These are phyloP conservation scores for Lupinus albus DNA, from an alignment of 306 rosid genomes.

Conservation along the genomic window DNA sequence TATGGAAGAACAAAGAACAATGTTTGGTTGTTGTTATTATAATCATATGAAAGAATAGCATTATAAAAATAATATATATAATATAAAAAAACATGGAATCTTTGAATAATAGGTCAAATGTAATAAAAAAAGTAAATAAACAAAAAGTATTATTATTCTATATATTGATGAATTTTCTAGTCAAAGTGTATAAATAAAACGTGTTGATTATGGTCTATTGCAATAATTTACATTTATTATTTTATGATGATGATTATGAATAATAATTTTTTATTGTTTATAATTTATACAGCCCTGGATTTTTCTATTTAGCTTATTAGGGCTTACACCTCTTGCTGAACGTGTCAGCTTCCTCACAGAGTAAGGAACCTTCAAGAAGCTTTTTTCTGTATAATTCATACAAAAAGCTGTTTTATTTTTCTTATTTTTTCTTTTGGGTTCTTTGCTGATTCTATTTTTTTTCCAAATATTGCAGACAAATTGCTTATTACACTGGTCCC, in stretches of 20 bases:
- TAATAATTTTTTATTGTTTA: not conserved
- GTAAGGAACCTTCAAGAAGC: constrained; percentile 50
- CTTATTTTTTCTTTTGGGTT: constrained; percentile 14
- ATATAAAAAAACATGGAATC: too few species aligned
- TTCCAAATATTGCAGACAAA: constrained; percentile 62
- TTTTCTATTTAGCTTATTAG: constrained; percentile 77
- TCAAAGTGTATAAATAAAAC: not conserved
- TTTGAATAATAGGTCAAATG: too few species aligned
- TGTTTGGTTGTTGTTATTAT: too few species aligned
- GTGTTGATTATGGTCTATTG: not conserved
- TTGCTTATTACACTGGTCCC: constrained; percentile 83
- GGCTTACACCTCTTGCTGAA: constrained; percentile 90
- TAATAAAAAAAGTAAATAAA: too few species aligned
- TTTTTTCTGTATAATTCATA: constrained; percentile 1
- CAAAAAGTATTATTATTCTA: too few species aligned
- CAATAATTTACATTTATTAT: not conserved
- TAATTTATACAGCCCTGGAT: constrained; percentile 72
- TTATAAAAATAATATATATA: too few species aligned
- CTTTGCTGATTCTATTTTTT: constrained; percentile 22
- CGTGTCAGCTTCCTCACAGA: constrained; percentile 94
- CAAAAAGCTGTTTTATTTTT: not conserved
- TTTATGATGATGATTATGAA: constrained; percentile 11
- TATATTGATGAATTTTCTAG: too few species aligned
- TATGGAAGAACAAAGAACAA: too few species aligned
- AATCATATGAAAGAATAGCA: too few species aligned